Conservation (phyloP, 306 rosid species). For the Pueraria montana region DNA sequence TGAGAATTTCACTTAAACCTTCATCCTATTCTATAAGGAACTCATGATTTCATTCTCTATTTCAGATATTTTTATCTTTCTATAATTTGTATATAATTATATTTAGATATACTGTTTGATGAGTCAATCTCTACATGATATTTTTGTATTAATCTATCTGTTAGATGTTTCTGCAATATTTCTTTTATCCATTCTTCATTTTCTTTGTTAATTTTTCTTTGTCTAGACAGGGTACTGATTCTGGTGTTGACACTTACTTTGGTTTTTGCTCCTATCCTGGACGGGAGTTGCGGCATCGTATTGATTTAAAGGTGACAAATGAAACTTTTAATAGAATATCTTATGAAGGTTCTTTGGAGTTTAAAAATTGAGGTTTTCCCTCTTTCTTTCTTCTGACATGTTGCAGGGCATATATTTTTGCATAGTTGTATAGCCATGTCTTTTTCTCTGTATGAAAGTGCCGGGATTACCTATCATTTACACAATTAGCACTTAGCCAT, state of each 20-base stretch:
- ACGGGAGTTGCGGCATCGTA: conserved; percentile 84
- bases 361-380: background rate
- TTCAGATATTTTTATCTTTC: conserved; percentile 24
- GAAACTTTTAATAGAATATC: conserved; percentile 12
- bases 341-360: conserved; percentile 6
- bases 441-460: background rate
- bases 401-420: background rate
- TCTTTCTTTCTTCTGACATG: background rate
- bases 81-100: conserved; percentile 7
- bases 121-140: background rate
- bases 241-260: conserved; percentile 92
- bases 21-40: conserved; percentile 10
- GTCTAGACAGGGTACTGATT: conserved; percentile 75
- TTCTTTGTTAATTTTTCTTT: conserved; percentile 40
- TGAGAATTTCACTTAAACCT: background rate
- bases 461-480: background rate
- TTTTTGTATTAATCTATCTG: conserved; percentile 17
- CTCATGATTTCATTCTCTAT: background rate
- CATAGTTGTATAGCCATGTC: background rate
- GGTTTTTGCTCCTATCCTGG: conserved; percentile 95
- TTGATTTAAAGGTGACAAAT: conserved; percentile 81
- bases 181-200: background rate
- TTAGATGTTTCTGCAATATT: conserved; percentile 27
- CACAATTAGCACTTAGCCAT: background rate
- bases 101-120: background rate